These are phyloP conservation scores for Spizellomyces punctatus DNA, from an alignment of 192 early-diverging fungal species.

Conservation along the genomic window DNA sequence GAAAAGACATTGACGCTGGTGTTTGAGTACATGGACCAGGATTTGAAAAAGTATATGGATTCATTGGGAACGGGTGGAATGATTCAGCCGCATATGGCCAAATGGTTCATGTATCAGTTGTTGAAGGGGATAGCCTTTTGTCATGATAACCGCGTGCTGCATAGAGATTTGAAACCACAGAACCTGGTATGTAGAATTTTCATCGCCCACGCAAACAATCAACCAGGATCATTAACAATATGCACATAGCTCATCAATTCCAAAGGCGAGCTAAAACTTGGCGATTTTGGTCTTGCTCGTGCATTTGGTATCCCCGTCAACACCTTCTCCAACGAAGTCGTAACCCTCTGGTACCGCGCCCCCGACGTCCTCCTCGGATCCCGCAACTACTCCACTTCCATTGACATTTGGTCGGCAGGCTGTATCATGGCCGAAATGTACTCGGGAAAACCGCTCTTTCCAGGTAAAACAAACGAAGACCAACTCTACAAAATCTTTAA, in stretches of 20 bases:
- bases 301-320: constrained; percentile 96
- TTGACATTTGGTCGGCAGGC: constrained; percentile 97
- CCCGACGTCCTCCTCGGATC: constrained; percentile 96
- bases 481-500: constrained; percentile 99
- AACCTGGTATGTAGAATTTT: constrained; percentile 64
- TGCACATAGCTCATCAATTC: constrained; percentile 79
- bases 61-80: constrained; percentile 70
- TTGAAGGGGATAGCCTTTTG: constrained; percentile 96
- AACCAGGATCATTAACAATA: not conserved
- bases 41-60: constrained; percentile 98
- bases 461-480: constrained; percentile 94
- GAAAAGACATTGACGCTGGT: constrained; percentile 98
- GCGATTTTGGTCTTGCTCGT: constrained; percentile 96
- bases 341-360: constrained; percentile 97
- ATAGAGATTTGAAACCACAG: constrained; percentile 78
- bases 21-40: constrained; percentile 98
- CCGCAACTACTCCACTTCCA: constrained; percentile 90
- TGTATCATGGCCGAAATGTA: constrained; percentile 93
- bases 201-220: constrained; percentile 72
- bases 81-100: constrained; percentile 66
- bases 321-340: constrained; percentile 97
- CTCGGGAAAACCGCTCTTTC: constrained; percentile 89
- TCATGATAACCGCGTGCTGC: constrained; percentile 93
- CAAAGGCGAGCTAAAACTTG: constrained; percentile 56
- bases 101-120: constrained; percentile 93